Evolutionary conservation across 1,284 basidiomycete genomes (phyloP), one percentile per base, ranked within the genome.

Genomic region (Psilocybe mexicana): DNA sequence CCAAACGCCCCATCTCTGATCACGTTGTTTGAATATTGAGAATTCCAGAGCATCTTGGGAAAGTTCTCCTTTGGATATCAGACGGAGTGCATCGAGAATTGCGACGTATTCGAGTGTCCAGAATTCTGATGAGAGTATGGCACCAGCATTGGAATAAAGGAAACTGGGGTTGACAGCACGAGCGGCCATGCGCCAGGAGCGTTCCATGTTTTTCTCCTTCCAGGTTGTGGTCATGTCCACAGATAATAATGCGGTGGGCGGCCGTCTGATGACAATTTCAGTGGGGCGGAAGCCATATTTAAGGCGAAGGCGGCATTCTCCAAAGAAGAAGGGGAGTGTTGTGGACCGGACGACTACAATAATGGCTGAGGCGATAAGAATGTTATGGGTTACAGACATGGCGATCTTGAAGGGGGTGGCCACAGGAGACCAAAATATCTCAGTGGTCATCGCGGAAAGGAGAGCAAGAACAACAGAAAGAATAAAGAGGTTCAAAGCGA

Each of bases 281-380:
- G 68, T 60, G 6, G 65, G 57, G 7, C 65, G 67, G 57, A 73
- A 72, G n/a, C 70, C 70, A 58, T 70, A 64, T 14, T 56, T 47
- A 7, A 67, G 30, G 6, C 72, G 68, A 6, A 72, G 58, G 12
- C 65, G 67, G 49, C 72, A 72, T 65, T 73, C 72, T 2, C 69
- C 67, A 44, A 69, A 60, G 57, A 73, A 68, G 63, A 73, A 73
- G 3, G 72, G 72, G 33, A 70, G 30, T 2, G 63, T 59, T 3
- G 72, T 72, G 1, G 69, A 69, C 6, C 66, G 58, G 6, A 70
- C 38, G n/a, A 72, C 59, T 38, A 69, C 59, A 28, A 63, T 14
- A 46, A 68, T 63, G 10, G 72, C 68, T 54, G 63, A 65, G 2
- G 57, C 45, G 12, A 72, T 60, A 48, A 70, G 38, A 35, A 66